Percentiles rank a stretch among this genome's conserved stretches.
These are phyloP conservation scores for Isochrysis galbana DNA, from an alignment of 78 protist genomes.

Conservation along the genomic window DNA sequence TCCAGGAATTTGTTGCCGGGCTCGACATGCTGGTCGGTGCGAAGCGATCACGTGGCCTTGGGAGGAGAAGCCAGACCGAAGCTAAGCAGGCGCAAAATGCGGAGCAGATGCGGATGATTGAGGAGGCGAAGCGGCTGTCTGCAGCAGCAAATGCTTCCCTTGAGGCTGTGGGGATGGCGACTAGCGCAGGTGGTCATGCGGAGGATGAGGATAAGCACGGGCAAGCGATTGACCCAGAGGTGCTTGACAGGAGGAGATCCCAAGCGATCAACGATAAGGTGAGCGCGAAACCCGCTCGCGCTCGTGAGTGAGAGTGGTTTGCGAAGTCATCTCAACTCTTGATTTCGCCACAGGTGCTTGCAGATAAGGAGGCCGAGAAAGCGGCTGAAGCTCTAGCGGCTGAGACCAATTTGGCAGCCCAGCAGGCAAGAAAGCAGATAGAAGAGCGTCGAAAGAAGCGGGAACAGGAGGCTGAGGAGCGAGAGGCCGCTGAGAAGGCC, in stretches of 20 bases:
- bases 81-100: too few relatives aligned
- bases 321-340: not conserved
- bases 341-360: not conserved
- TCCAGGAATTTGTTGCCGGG: not conserved
- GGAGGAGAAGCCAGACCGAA: too few relatives aligned
- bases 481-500: not conserved
- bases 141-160: not conserved
- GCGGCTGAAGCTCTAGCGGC: not conserved
- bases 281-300: too few relatives aligned
- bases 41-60: too few relatives aligned
- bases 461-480: not conserved
- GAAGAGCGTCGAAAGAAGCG: not conserved
- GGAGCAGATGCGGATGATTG: not conserved
- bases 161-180: not conserved
- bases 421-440: not conserved
- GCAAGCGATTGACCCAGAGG: too few relatives aligned
- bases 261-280: too few relatives aligned
- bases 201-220: not conserved
- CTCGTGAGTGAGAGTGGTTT: too few relatives aligned
- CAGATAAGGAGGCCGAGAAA: not conserved
- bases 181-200: not conserved
- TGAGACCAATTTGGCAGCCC: not conserved
- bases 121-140: not conserved
- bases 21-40: not conserved
- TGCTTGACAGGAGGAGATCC: too few relatives aligned